Base-by-base conservation (phyloP, 805 yeast species). In the Ogataea nitratoaversa region DNA sequence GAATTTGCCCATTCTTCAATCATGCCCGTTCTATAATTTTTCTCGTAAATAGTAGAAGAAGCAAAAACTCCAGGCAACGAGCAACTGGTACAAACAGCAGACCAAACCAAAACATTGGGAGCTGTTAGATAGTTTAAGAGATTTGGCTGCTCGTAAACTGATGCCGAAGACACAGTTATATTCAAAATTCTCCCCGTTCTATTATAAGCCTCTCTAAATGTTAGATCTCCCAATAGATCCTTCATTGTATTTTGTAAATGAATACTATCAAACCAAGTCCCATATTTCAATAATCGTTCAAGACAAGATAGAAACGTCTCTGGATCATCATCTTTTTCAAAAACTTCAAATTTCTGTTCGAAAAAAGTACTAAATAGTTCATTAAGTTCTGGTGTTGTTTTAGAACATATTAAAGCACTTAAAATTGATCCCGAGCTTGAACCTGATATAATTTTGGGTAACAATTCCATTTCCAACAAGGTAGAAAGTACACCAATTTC, bases 341-440 rank as follows among this genome's bases (percentile, higher is more conserved):
- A 77, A 23, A 77, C 73, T 49, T 69, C 68, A 50, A 77, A 76
- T 14, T 72, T 67, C 19, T 70, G 70, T 22, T 76, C 82, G 35
- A 80, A 76, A 42, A 90, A 78, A 13, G 79, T 76, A 23, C 64
- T 71, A 42, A 91, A 64, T 14, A 87, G 59, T 5, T 63, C 71
- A 16, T 70, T 60, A 2, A 81, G 70, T 60, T 90, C 97, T 24
- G 79, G 84, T 42, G 80, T 81, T 8, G 82, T 76, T 55, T 84
- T 87, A 14, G 85, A 82, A 55, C 96, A 88, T 34, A 93, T 69
- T 14, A 93, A 78, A 36, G 95, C 78, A 16, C 98, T 97, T 34
- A 93, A 82, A 38, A 93, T 90, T 1, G 96, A 89, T 14, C 99
- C 99, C 0, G 97, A 95, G 19, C 96, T 87, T 12, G 95, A 84